Evolutionary conservation across 2,329 filamentous ascomycete species (phyloP), one percentile per base, ranked within the genome.

Genomic region (Alternaria triticimaculans): DNA sequence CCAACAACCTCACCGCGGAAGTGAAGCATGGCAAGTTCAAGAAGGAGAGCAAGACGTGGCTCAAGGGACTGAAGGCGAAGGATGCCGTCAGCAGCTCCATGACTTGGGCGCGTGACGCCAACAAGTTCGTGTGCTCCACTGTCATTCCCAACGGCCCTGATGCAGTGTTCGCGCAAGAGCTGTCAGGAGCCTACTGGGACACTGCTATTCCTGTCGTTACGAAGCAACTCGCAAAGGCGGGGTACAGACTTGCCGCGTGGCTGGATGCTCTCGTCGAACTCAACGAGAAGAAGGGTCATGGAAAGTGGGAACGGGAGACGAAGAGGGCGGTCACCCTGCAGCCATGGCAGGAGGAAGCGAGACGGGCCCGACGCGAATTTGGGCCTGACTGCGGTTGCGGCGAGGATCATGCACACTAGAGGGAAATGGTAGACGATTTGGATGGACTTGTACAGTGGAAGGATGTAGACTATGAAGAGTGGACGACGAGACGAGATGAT

Each of bases 211-310:
- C 79, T 4, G 80, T 81, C 2, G 74, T 84, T 4, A 74, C 81
- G 65, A 60, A 80, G 63, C 81, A 83, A 74, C 80, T 84, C 55
- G 81, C 82, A 1, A 83, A 82, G 72, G 82, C 76, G 18, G 75
- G 76, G 9, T 73, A 67, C 61, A 64, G 76, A 43, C 58, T 79
- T 11, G 76, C 75, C 7, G 75, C 76, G 6, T 78, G 76, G 73
- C 58, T 78, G 54, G 67, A 77, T 64, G 58, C 69, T 3, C 65
- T 79, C 15, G 76, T 76, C 10, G 58, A 69, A 56, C 60, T 64
- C n/a, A 68, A 66, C 0, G 64, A 69, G 10, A 66, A 66, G 60
- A 54, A 43, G n/a, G 62, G 60, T 3, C 58, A 64, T 15, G 55
- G 49, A 43, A 59, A 65, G 48, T 66, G 63, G 14, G 58, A 61